Percentiles rank a stretch among this genome's conserved stretches.
These are phyloP conservation scores for Begonia fuchsioides DNA, from an alignment of 306 rosid genomes.

Conservation along the genomic window DNA sequence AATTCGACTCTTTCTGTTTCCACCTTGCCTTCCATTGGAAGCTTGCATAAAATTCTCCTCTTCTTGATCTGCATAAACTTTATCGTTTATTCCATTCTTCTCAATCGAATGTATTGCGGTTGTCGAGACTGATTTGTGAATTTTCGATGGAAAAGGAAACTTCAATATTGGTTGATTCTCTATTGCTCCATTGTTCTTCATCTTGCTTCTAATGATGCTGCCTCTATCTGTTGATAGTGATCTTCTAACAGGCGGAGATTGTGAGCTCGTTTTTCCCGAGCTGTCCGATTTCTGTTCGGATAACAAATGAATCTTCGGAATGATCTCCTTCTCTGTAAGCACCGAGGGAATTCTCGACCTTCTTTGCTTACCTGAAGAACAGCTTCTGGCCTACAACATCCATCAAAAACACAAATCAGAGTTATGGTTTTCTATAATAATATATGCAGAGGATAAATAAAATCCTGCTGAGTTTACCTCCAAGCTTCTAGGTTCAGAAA, in stretches of 20 bases:
- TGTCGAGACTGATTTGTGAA: constrained; percentile 42
- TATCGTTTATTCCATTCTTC: constrained; percentile 12
- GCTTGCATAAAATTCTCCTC: constrained; percentile 60
- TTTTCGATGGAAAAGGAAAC: constrained; percentile 48
- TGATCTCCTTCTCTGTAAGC: constrained; percentile 43
- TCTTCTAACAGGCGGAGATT: constrained; percentile 76
- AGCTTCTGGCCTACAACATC: constrained; percentile 54
- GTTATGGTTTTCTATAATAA: no score
- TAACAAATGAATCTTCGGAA: constrained; percentile 35
- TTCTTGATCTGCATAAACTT: constrained; percentile 41
- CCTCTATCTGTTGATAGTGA: constrained; percentile 90
- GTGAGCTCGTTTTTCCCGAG: constrained; percentile 53
- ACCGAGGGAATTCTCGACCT: constrained; percentile 64
- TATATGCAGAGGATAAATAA: no score
- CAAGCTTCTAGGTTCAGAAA: constrained; percentile 36
- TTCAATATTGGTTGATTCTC: constrained; percentile 48
- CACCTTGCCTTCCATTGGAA: constrained; percentile 45
- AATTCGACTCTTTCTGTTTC: constrained; percentile 41
- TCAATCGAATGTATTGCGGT: constrained; percentile 20
- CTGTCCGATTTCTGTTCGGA: constrained; percentile 45
- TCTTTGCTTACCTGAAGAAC: constrained; percentile 83
- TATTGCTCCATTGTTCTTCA: constrained; percentile 22
- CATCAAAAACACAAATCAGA: background rate
- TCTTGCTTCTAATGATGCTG: constrained; percentile 41
- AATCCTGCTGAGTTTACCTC: constrained; percentile 30